Base-by-base conservation (phyloP, 768 basidiomycete species). In the Mycena olivaceomarginata region DNA sequence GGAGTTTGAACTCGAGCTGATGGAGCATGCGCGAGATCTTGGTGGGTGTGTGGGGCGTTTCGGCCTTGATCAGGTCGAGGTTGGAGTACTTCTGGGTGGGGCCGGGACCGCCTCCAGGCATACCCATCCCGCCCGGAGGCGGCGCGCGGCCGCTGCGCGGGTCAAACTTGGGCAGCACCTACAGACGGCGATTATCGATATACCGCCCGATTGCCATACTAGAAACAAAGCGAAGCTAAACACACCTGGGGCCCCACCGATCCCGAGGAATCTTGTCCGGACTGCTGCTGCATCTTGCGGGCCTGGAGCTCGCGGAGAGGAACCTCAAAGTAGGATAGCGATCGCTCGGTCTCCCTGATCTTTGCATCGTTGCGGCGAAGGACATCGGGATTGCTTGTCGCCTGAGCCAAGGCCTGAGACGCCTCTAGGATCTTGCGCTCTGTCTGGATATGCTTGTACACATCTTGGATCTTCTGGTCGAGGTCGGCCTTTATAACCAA, bases 21-120 rank as follows among this genome's bases (percentile, higher is more conserved):
- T 99, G 98, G 66, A 99, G 92, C 98, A 99, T 99, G 80, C 93
- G 93, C 56, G 97, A 96, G 84, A 99, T 99, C 89, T 98, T 99
- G 80, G 96, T 94, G 2, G 98, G 95, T 22, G 97, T 97, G 83
- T 98, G 93, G 18, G 98, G 98, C 60, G 98, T 98, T 87, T 99
- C 98, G 78, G 97, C 97, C 87, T 98, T 98, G 86, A 98, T 97
- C 77, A 99, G 89, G 89, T 99, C 98, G 77, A 97, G 89, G 81
- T 96, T 97, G 78, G 93, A 92, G 83, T 95, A 95, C 51, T 92
- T 92, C 86, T 94, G 71, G 2, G 59, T 68, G 15, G 70, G 62
- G 59, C 41, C 74, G 31, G 67, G 73, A 31, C 59, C 76, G 67
- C 57, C 60, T 22, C 69, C 67, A 15, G 62, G 62, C 16, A 60